Conservation (phyloP, 768 basidiomycete genomes). For the Rubroboletus satanas region DNA sequence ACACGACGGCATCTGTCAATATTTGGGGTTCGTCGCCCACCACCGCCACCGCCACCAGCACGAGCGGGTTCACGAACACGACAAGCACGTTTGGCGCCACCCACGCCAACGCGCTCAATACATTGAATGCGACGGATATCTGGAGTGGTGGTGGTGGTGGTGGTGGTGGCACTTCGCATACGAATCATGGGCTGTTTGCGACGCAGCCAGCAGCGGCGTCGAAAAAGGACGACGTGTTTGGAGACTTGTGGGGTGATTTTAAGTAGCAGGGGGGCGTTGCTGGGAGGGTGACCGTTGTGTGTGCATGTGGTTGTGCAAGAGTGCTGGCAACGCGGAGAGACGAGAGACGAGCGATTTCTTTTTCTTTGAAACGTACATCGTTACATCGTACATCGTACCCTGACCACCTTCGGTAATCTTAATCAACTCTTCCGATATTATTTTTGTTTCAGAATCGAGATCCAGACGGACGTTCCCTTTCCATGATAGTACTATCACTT, state of each 20-base stretch:
- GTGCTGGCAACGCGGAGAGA: neutral
- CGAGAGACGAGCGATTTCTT: neutral
- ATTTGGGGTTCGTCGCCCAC: slow-evolving; percentile 33
- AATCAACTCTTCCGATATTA: neutral
- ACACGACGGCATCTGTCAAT: slow-evolving; percentile 24
- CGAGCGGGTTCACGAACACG: slow-evolving; percentile 8
- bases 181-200: slow-evolving; percentile 35
- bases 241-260: slow-evolving; percentile 81
- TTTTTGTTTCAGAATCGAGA: neutral
- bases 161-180: slow-evolving; percentile 27
- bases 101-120: slow-evolving; percentile 5
- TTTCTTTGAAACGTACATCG: neutral
- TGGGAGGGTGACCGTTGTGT: neutral
- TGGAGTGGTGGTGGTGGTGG: slow-evolving; percentile 49
- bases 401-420: neutral
- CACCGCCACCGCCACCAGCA: neutral
- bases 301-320: neutral
- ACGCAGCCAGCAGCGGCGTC: slow-evolving; percentile 30
- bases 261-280: slow-evolving; percentile 47
- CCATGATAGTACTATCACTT: neutral
- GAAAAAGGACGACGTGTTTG: slow-evolving; percentile 78
- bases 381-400: neutral
- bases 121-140: slow-evolving; percentile 47
- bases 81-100: slow-evolving; percentile 7
- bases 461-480: neutral